Base-by-base conservation (phyloP, 768 basidiomycete species). In the Mycena floridula region DNA sequence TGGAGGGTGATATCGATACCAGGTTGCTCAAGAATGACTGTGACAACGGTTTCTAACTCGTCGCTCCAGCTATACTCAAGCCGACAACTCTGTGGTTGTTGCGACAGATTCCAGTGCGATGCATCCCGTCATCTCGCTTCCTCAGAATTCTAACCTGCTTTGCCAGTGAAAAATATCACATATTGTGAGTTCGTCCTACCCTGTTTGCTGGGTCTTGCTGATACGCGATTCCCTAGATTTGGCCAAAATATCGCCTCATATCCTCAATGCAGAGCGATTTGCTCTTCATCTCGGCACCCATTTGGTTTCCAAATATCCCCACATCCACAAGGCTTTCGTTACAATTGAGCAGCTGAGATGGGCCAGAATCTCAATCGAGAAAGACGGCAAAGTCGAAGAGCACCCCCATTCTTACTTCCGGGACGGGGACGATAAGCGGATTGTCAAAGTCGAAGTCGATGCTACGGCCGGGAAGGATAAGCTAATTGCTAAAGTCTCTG, bases 361-460 rank as follows among this genome's bases (percentile, higher is more conserved):
- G 94, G 68, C 80, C 3, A 78, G 93, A 5, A 86, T 96, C 48
- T 61, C 67, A 3, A 70, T 86, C 26, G 60, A 66, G 0, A 59
- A 46, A 12, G 46, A 70, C 48, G 68, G 68, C 2, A 24, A 42
- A n/a, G 36, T 32, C 0, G 51, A 58, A 30, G 66, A 60, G 2
- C 93, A 97, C 60, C 60, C 77, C 6, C 89, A 94, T 59, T 78
- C 90, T 13, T 98, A 95, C 63, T 70, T 76, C 45, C 72, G 94
- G 20, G 90, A 97, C 53, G 95, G 94, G 2, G 89, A 93, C 3
- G 94, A 98, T 59, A 95, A 88, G 69, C 73, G 81, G 4, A 59
- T 83, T 25, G 73, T 82, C 5, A 76, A 77, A 16, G 79, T 73
- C 12, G 73, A 77, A 61, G 78, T 87, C n/a, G 85, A 90, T 53